phyloP scores from a whole-genome alignment of 2,329 filamentous ascomycete genomes.

The Penicillium brevicompactum region DNA sequence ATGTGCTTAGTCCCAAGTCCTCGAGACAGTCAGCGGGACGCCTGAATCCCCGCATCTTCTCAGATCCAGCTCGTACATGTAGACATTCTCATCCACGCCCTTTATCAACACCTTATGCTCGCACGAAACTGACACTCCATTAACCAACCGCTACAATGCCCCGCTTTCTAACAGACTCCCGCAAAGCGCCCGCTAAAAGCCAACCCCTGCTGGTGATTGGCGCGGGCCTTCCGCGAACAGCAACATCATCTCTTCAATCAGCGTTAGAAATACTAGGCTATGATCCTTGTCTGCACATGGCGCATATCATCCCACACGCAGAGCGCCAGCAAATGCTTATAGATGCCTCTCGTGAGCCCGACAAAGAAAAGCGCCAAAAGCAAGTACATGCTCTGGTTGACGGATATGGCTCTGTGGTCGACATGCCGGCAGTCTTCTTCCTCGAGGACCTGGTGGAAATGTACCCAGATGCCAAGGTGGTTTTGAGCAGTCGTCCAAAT shows the following conservation, averaged over 20 bases:
- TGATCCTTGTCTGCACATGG: conserved; percentile 15
- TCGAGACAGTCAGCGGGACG: neutral
- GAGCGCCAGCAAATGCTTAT: conserved; percentile 6
- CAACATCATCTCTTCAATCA: conserved; percentile 17
- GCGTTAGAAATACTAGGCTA: conserved; percentile 11
- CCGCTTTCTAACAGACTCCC: conserved; percentile 12
- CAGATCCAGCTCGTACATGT: neutral
- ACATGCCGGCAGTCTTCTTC: conserved; percentile 13
- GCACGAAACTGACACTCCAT: no score
- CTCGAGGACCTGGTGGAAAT: conserved; percentile 11
- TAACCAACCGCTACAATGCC: neutral
- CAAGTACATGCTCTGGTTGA: conserved; percentile 5
- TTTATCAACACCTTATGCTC: no score
- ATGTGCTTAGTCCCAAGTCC: no score
- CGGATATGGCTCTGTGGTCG: conserved; percentile 6
- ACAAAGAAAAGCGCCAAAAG: conserved; percentile 6
- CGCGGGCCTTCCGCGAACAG: conserved; percentile 14
- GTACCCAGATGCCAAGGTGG: conserved; percentile 9
- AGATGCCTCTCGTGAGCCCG: neutral
- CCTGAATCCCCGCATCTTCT: neutral
- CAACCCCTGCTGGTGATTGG: conserved; percentile 9
- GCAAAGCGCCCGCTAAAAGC: neutral
- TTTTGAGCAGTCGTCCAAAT: conserved; percentile 5
- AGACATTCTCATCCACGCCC: no score
- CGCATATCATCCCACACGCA: conserved; percentile 9